Percentiles rank a stretch among this genome's conserved stretches.
These are phyloP conservation scores for Helichrysum umbraculigerum DNA, from an alignment of 129 eudicot species.

Conservation along the genomic window DNA sequence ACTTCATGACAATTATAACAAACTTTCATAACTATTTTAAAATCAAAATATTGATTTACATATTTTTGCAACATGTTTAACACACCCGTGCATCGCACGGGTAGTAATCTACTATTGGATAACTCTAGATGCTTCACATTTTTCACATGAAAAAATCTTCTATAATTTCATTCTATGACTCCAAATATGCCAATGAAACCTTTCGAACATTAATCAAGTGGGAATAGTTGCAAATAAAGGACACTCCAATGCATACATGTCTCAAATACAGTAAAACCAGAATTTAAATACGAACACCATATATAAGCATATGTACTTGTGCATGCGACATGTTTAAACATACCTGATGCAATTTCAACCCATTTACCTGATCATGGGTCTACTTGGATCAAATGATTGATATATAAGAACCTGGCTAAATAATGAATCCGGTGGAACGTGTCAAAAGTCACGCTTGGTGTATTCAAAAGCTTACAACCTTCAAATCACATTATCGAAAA, in stretches of 20 bases:
- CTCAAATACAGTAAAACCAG: neutral
- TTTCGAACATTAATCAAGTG: neutral
- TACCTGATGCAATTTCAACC: neutral
- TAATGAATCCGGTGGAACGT: no score
- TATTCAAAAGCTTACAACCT: no score
- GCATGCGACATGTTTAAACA: neutral
- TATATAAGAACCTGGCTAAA: no score
- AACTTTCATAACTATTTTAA: no score
- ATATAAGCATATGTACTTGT: neutral
- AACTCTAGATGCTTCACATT: neutral
- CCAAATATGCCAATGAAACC: neutral
- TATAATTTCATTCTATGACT: neutral
- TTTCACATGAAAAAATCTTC: neutral
- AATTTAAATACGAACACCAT: neutral
- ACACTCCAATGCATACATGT: neutral
- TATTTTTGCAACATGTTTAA: no score
- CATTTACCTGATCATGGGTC: neutral
- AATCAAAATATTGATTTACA: no score
- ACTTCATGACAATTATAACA: no score
- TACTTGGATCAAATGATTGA: neutral
- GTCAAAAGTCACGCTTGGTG: no score
- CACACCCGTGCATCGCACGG: no score
- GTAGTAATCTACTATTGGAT: no score
- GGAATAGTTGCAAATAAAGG: neutral
- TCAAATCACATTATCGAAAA: no score